Base-by-base conservation (phyloP, 345 rosid species). In the Viola odorata region DNA sequence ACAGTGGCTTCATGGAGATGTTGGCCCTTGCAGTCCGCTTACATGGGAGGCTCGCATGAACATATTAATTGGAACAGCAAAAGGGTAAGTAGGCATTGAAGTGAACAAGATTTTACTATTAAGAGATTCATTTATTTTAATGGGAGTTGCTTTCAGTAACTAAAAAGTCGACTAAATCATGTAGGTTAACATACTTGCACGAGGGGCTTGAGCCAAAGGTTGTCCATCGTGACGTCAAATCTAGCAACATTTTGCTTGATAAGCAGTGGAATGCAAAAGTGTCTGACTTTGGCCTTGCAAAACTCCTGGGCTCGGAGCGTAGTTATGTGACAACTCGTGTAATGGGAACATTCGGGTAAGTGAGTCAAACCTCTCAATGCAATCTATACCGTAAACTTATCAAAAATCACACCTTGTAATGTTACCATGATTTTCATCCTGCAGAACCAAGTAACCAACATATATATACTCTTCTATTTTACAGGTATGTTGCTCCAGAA, bases 141-240 rank as follows among this genome's bases (percentile, higher is more conserved):
- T 47, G 60, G 38, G 56, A 14, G 16, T 16, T 45, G 39, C 32
- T 32, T 14, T 75, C 49, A 23, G 32, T 23, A 23, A 23, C 32
- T 23, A 23, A 48, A 61, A 71, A 23, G 40, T 63, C 48, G 7
- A 45, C 32, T 48, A 36, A 53, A 38, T 13, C 37, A 50, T 65
- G 8, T 68, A 85, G 91, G 71, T 70, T 91, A 53, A 82, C 87
- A 53, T 91, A 91, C 75, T 64, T 91, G 69, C 97, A 91, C 41
- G 97, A 91, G 72, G 91, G 92, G 60, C 91, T 91, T 4, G 97
- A 91, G 66, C 97, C 97, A 5, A 91, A 91, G 77, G 97, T 91
- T 51, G 92, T 91, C 58, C 97, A 91, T 41, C 83, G 96, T 0
- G 97, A 91, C 61, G 84, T 91, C 55, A 91, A 91, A 66, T 87